Evolutionary conservation across 2,329 filamentous ascomycete species (phyloP), one percentile per base, ranked within the genome.

Genomic region (Taxawa tesnikishii): DNA sequence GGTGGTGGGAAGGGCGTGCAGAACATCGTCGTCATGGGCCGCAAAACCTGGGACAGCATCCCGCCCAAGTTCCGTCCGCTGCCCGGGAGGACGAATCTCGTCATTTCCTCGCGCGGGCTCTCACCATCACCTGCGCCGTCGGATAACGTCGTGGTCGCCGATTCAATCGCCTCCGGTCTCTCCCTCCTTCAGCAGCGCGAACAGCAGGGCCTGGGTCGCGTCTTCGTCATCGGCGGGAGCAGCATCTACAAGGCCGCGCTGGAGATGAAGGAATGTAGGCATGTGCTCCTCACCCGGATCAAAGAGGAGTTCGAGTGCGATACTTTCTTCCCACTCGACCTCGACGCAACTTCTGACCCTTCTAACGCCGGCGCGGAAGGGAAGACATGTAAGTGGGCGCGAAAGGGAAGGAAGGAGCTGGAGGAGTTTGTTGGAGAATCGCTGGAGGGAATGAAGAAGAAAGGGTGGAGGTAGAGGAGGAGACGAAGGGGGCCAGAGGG

Each of bases 31-130:
- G 79, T 98, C 45, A 98, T 98, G 90, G 90, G 90, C 38, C 81
- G 90, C 50, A 94, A 92, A 59, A 98, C 90, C 0, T 98, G 88
- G 79, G 84, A 93, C 32, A 84, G 77, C 42, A 88, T 98, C 38
- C 88, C 90, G 2, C 51, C 65, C 5, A 70, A 67, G 31, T 85
- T 90, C 53, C 70, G 85, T 3, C 90, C 90, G 12, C 67, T 98
- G 19, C 77, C 74, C 39, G 79, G 75, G 40, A 68, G 90, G 7
- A 63, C 85, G 31, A 96, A 94, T 55, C 73, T 94, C 25, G 73
- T 96, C 42, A 65, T 98, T 43, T 81, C 75, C 39, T 24, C 36
- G 13, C 28, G 49, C 11, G 35, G 40, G 29, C 28, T 37, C 2
- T 37, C 33, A 27, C 26, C 40, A 49, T 23, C n/a, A 2, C 8